Conservation (phyloP, 228 moss, liverwort and hornwort species). For the Sphagnum fallax region DNA sequence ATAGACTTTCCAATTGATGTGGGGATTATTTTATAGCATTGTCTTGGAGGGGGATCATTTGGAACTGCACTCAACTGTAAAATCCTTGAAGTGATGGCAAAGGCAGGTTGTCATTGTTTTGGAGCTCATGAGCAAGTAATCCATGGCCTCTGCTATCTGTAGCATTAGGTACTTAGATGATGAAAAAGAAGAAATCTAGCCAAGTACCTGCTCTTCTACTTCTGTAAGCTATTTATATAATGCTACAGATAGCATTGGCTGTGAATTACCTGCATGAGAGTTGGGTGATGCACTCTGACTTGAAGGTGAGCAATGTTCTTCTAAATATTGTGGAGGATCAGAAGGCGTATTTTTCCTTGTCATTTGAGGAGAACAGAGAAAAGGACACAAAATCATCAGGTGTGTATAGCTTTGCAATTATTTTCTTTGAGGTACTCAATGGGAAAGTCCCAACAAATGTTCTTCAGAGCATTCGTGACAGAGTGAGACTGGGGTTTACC, state of each 20-base stretch:
- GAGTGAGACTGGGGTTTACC: conserved; percentile 26
- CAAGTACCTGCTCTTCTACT: conserved; percentile 12
- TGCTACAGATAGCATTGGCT: conserved; percentile 30
- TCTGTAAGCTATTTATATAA: conserved; percentile 26
- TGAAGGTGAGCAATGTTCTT: conserved; percentile 29
- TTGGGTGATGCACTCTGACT: conserved; percentile 22
- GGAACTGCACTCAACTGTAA: conserved; percentile 42
- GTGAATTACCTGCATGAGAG: conserved; percentile 47
- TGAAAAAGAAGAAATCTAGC: conserved; percentile 7
- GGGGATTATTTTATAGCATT: too few species aligned
- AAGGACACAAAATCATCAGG: conserved; percentile 29
- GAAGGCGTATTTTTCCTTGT: conserved; percentile 15
- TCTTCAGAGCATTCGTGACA: conserved; percentile 26
- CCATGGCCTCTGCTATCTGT: neutral
- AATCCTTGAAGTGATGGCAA: conserved; percentile 32
- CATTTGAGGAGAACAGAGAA: conserved; percentile 17
- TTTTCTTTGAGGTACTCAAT: conserved; percentile 35
- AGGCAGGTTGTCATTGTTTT: conserved; percentile 24
- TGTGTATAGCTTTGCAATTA: conserved; percentile 56
- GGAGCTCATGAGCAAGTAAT: conserved; percentile 29
- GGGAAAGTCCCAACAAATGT: conserved; percentile 23
- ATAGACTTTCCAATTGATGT: too few species aligned
- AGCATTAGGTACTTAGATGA: conserved; percentile 12
- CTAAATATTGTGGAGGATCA: conserved; percentile 13
- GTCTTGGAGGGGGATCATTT: conserved; percentile 18